Percentiles rank a stretch among this genome's conserved stretches.
phyloP scores from a whole-genome alignment of 148 eudicot genomes.

The Rhododendron ovatum region DNA sequence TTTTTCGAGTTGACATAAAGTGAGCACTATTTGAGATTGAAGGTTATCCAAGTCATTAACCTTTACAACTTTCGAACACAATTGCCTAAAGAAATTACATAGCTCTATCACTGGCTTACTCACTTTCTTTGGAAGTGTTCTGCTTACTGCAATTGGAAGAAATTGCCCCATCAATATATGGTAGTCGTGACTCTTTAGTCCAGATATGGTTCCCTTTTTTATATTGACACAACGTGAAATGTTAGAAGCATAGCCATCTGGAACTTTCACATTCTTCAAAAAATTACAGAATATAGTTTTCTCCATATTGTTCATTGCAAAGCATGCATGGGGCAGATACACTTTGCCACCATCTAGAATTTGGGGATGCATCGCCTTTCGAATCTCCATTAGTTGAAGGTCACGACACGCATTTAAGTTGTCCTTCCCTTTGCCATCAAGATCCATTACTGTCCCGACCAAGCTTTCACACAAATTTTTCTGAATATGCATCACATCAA shows the following conservation, averaged over 20 bases:
- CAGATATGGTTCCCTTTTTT: too few relatives aligned
- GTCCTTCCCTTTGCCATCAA: conserved; percentile 9
- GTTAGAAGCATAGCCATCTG: not conserved
- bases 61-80: not conserved
- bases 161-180: not conserved
- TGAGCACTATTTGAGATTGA: too few relatives aligned
- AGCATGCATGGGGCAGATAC: not conserved
- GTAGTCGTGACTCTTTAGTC: too few relatives aligned
- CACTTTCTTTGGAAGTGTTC: not conserved
- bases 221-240: not conserved
- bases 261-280: not conserved
- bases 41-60: not conserved
- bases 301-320: not conserved
- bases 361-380: not conserved
- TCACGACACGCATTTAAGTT: not conserved
- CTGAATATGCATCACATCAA: conserved; percentile 8
- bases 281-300: not conserved
- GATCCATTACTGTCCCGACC: not conserved
- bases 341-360: not conserved
- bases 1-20: too few relatives aligned
- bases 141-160: not conserved
- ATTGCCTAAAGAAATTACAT: not conserved
- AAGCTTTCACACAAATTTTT: not conserved
- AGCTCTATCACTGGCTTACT: not conserved
- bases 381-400: not conserved